Evolutionary conservation across 306 rosid genomes (phyloP), one percentile per base, ranked within the genome.

Genomic region (Gastrolobium bilobum): DNA sequence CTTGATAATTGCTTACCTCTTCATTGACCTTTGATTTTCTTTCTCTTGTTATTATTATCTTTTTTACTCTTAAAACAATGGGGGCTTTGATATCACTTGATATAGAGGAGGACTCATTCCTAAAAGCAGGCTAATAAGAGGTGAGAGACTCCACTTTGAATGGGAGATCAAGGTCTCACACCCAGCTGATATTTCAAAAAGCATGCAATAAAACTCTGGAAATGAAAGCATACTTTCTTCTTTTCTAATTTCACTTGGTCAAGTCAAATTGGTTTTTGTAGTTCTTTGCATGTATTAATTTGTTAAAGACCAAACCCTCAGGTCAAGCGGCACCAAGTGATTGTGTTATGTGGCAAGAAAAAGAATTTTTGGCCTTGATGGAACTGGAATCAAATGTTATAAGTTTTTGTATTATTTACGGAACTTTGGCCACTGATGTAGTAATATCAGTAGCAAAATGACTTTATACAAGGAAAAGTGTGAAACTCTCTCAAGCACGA

Each of bases 221-320:
- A 35, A 46, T 72, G 11, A 37, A 53, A 64, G 52, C 26, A 3
- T 53, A 35, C 40, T 61, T 40, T 9, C 47, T 48, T 40, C 4
- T 61, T 54, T 46, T 74, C 39, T 69, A 5, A 7, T 76, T 76
- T 51, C 43, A 10, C 30, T 35, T 70, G 68, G 5, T 68, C 43
- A 10, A 47, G 37, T 35, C 39, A 68, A 64, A 59, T 48, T 8
- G 54, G 26, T 73, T 66, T 34, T 38, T 58, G 42, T 15, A 30
- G 56, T 58, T 40, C 14, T 51, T 73, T 62, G 6, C 31, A 58
- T 52, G 34, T 61, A 48, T 61, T 57, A 37, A 7, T 79, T 44
- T 44, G 35, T 56, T 11, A 56, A 9, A 38, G 53, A 53, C 58
- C 47, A 26, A 39, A 47, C 30, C 30, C 39, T 52, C 26, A 38